Evolutionary conservation across 2,329 filamentous ascomycete genomes (phyloP), one percentile per base, ranked within the genome.

Genomic region (Chaetomiaceae sp.): DNA sequence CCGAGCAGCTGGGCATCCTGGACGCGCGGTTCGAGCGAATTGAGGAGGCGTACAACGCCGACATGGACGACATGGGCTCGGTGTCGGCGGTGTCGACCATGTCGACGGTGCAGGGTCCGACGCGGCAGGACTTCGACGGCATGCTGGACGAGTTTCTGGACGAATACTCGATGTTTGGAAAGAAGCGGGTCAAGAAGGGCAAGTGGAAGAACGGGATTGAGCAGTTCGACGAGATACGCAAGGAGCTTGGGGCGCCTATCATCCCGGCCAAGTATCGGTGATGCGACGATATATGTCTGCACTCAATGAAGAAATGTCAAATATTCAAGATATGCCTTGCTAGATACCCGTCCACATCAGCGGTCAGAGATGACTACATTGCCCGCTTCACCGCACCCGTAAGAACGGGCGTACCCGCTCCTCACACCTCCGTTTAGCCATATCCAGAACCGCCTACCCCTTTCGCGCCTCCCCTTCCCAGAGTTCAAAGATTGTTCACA

Each of bases 91-190:
- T 76, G 44, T 88, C 84, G 1, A 83, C 79, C 53, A 81, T 86
- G 47, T 87, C 84, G 1, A 84, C 79, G 52, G 81, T 87, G 1
- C 76, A 68, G 62, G 84, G 83, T 0, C 77, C 83, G 9, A 70
- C 88, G 30, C 74, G 88, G 37, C 72, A 75, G 32, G 90, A 96
- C 62, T 95, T 98, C 65, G 84, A 95, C 62, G 78, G 74, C 51
- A 88, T 97, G 62, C 81, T 98, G 74, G 91, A 97, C 62, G 90
- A 95, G 47, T 98, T 98, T 68, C 68, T 97, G 20, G 86, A 82
- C 8, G 81, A 74, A 27, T 84, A 87, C 61, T 79, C 79, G 9
- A 83, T 81, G 66, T 76, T 76, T 19, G 84, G 84, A 2, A 89
- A 88, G 69, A 83, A 82, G 63, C 72, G 75, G 10, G 78, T 88